These are phyloP conservation scores for Claviceps cyperi DNA, from an alignment of 2,329 filamentous ascomycete species.

Conservation along the genomic window DNA sequence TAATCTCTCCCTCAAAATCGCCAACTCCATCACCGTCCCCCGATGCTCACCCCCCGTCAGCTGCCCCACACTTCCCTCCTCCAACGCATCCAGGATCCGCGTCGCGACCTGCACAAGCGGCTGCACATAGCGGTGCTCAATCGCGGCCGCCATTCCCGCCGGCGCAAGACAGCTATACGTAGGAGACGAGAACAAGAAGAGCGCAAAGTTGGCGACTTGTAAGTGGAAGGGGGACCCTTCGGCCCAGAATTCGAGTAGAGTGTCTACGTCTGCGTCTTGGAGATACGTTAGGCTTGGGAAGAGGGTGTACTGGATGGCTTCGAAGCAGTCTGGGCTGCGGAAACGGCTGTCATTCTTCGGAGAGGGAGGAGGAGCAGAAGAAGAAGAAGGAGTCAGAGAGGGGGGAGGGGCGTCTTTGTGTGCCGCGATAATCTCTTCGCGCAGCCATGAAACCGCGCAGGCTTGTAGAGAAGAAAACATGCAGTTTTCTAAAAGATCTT, in stretches of 20 bases:
- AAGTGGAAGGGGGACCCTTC: conserved; percentile 40
- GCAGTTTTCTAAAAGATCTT: conserved; percentile 52
- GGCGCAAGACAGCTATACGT: conserved; percentile 34
- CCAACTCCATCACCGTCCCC: conserved; percentile 24
- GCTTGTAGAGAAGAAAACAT: conserved; percentile 47
- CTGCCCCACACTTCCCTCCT: conserved; percentile 18
- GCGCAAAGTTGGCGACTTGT: conserved; percentile 46
- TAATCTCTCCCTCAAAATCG: conserved; percentile 28
- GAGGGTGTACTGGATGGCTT: conserved; percentile 44
- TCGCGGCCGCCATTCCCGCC: conserved; percentile 38
- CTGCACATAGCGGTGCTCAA: conserved; percentile 43
- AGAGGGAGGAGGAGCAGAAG: too few relatives aligned
- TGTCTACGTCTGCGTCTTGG: conserved; percentile 24
- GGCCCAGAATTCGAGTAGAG: conserved; percentile 36
- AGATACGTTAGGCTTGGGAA: conserved; percentile 43
- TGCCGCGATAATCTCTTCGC: conserved; percentile 44
- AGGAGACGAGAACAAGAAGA: conserved; percentile 35
- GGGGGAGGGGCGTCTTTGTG: conserved; percentile 12
- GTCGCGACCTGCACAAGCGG: conserved; percentile 34
- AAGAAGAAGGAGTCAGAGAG: too few relatives aligned
- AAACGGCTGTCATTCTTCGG: conserved; percentile 25
- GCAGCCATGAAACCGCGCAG: conserved; percentile 47
- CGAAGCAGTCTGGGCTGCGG: conserved; percentile 37
- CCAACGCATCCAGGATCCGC: conserved; percentile 18
- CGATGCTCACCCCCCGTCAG: conserved; percentile 11